Evolutionary conservation across 148 eudicot species (phyloP).

Genomic region (Suaeda aralocaspica): DNA sequence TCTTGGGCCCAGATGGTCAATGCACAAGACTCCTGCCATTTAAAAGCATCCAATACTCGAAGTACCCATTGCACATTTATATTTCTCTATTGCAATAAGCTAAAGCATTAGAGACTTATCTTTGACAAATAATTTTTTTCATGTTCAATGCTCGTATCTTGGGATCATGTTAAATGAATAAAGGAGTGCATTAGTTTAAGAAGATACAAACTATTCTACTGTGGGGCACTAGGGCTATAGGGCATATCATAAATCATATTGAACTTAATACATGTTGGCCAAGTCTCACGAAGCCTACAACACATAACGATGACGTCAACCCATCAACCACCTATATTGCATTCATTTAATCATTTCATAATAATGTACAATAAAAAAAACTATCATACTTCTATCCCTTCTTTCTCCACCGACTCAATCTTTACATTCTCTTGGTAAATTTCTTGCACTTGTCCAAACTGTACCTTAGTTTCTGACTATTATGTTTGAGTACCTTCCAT

Average conservation of each 20-base stretch:
- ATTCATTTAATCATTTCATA: not conserved
- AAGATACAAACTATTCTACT: not conserved
- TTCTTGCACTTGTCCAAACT: no score
- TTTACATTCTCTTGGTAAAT: no score
- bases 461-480: not conserved
- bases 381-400: no score
- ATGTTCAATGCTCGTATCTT: not conserved
- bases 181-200: not conserved
- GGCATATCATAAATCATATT: not conserved
- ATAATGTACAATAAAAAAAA: no score
- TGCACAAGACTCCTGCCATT: no score
- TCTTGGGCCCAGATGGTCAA: no score
- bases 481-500: not conserved
- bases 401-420: not conserved
- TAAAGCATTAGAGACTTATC: not conserved
- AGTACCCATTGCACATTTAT: not conserved
- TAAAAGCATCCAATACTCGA: not conserved
- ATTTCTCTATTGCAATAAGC: not conserved
- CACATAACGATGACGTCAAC: not conserved
- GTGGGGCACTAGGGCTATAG: no score
- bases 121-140: not conserved
- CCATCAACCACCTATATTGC: not conserved
- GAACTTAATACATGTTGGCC: not conserved
- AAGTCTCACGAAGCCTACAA: not conserved
- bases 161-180: not conserved